Conservation (phyloP, 2,329 filamentous ascomycete species). For the Paecilomyces dactylethromorphus region DNA sequence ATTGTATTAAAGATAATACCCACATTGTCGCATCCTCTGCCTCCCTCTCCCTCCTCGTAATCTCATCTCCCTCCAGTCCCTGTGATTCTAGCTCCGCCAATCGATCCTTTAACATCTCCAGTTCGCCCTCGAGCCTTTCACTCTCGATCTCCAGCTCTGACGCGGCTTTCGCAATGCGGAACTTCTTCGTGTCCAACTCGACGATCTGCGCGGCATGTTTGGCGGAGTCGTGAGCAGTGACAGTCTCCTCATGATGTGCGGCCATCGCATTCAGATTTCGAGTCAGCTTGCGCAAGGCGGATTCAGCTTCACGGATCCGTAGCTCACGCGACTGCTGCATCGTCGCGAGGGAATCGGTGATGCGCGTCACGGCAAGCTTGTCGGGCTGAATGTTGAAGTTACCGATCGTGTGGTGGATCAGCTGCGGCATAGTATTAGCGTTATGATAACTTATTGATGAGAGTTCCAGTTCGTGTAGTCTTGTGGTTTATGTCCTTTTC, state of each 20-base stretch:
- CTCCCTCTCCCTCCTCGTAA: constrained; percentile 45
- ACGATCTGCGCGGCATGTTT: constrained; percentile 80
- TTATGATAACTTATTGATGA: constrained; percentile 1
- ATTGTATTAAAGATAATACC: constrained; percentile 4
- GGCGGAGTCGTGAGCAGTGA: constrained; percentile 66
- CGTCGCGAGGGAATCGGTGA: constrained; percentile 74
- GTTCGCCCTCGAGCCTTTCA: constrained; percentile 77
- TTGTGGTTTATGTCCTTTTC: background rate
- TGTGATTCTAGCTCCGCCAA: constrained; percentile 80
- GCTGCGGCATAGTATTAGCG: constrained; percentile 42
- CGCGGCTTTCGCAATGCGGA: constrained; percentile 85
- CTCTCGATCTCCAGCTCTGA: constrained; percentile 87
- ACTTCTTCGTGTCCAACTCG: constrained; percentile 85
- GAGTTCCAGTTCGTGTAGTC: background rate
- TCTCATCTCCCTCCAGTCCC: constrained; percentile 67
- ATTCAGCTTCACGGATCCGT: constrained; percentile 64
- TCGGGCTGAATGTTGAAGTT: constrained; percentile 95
- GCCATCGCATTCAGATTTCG: constrained; percentile 69
- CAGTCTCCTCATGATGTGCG: constrained; percentile 70
- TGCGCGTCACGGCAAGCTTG: constrained; percentile 73
- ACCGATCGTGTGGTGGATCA: constrained; percentile 82
- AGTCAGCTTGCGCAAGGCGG: constrained; percentile 62
- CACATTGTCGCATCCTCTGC: constrained; percentile 45
- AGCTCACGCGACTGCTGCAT: constrained; percentile 79
- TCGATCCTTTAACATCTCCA: constrained; percentile 66